Percentiles rank a stretch among this genome's conserved stretches.
Evolutionary conservation across 352 stramenopile species (phyloP).

Genomic region (Phytophthora tubulina): DNA sequence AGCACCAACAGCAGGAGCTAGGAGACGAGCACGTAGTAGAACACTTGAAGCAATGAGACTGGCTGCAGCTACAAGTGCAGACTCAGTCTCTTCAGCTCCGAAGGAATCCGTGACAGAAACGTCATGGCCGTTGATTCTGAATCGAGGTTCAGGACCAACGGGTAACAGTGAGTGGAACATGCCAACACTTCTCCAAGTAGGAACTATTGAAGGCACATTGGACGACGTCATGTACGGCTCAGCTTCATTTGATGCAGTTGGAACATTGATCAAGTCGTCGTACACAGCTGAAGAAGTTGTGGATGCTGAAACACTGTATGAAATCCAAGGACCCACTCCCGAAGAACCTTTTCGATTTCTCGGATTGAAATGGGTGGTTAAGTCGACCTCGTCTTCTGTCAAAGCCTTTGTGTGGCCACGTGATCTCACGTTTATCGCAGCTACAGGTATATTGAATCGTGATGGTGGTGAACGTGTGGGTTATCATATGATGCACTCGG

Average conservation of each 20-base stretch:
- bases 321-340: conserved; percentile 42
- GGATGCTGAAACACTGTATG: conserved; percentile 51
- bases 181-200: conserved; percentile 49
- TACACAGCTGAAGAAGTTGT: conserved; percentile 47
- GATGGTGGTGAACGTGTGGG: conserved; percentile 56
- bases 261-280: conserved; percentile 42
- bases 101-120: conserved; percentile 30
- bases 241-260: conserved; percentile 33
- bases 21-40: conserved; percentile 41
- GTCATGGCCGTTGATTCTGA: conserved; percentile 24
- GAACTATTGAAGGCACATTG: conserved; percentile 54
- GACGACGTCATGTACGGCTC: conserved; percentile 64
- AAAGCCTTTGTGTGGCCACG: conserved; percentile 52
- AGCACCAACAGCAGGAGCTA: conserved; percentile 18
- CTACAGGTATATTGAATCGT: conserved; percentile 55
- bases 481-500: conserved; percentile 65
- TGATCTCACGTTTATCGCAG: conserved; percentile 58
- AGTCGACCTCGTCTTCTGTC: conserved; percentile 34
- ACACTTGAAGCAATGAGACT: conserved; percentile 39
- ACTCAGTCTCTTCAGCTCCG: conserved; percentile 33
- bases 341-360: conserved; percentile 59
- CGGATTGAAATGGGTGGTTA: conserved; percentile 56
- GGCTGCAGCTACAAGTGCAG: conserved; percentile 9
- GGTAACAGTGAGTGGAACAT: conserved; percentile 40
- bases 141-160: conserved; percentile 15